phyloP scores from a whole-genome alignment of 2,329 filamentous ascomycete genomes.

The Fusarium armeniacum region DNA sequence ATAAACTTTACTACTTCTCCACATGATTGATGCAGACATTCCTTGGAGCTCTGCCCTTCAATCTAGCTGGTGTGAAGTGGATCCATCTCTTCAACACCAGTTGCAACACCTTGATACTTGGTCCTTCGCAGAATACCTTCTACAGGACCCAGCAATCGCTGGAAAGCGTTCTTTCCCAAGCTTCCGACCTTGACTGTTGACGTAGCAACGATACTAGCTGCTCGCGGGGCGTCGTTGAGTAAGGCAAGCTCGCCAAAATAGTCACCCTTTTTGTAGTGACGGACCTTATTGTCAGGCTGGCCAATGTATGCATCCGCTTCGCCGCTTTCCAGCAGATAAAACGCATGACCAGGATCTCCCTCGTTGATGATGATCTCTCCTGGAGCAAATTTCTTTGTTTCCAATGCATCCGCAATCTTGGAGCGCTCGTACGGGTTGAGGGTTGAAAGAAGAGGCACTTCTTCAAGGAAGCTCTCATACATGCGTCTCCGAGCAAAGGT shows the following conservation, averaged over 20 bases:
- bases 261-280: conserved; percentile 89
- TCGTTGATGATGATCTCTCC: conserved; percentile 90
- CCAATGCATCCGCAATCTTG: conserved; percentile 96
- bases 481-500: conserved; percentile 95
- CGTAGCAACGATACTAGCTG: conserved; percentile 86
- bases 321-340: conserved; percentile 90
- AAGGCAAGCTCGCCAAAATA: conserved; percentile 97
- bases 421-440: conserved; percentile 93
- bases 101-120: conserved; percentile 71
- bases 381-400: conserved; percentile 86
- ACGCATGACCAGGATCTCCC: conserved; percentile 90
- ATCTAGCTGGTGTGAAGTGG: conserved; percentile 65
- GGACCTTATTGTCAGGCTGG: conserved; percentile 78
- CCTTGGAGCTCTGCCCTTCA: conserved; percentile 2
- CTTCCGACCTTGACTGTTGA: conserved; percentile 94
- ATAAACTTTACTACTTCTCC: conserved; percentile 13
- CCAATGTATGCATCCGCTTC: conserved; percentile 89
- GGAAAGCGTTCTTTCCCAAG: conserved; percentile 93
- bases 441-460: conserved; percentile 86
- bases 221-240: conserved; percentile 92
- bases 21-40: background rate
- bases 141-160: conserved; percentile 90
- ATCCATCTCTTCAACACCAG: conserved; percentile 76
- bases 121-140: conserved; percentile 94
- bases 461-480: conserved; percentile 97